These are phyloP conservation scores for Fusarium anthophilum DNA, from an alignment of 2,329 filamentous ascomycete species.

Conservation along the genomic window DNA sequence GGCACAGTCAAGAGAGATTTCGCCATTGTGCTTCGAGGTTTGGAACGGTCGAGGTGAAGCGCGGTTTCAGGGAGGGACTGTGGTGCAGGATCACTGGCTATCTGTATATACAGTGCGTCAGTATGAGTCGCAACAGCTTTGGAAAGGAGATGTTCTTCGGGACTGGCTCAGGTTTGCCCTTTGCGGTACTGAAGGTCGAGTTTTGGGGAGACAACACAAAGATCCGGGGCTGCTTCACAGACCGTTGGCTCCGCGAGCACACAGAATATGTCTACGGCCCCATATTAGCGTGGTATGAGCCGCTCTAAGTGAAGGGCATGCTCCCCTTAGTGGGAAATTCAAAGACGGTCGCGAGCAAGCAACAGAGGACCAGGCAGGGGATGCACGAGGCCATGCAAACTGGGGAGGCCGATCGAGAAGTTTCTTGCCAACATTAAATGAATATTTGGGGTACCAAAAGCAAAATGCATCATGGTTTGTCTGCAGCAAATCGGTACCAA, in stretches of 20 bases:
- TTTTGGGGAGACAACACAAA: background rate
- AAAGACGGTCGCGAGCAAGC: background rate
- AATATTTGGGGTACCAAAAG: background rate
- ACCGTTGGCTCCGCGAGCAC: background rate
- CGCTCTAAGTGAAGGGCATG: background rate
- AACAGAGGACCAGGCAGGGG: too few species aligned
- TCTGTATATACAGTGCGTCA: fast-evolving
- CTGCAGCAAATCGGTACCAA: background rate
- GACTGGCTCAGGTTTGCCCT: too few species aligned
- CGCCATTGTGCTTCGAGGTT: background rate
- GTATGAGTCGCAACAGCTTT: fast-evolving
- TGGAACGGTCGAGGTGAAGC: background rate
- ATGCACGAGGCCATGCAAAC: too few species aligned
- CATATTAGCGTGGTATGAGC: fast-evolving
- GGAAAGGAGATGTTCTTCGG: background rate
- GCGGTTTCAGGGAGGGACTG: background rate
- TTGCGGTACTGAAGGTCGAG: background rate
- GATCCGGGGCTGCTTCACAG: background rate
- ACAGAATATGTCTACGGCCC: fast-evolving
- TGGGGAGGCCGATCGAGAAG: too few species aligned
- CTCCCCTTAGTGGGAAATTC: background rate
- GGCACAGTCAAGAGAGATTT: too few species aligned
- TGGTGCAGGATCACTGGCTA: background rate
- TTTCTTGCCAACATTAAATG: too few species aligned
- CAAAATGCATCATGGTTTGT: fast-evolving